A percentile compares a stretch with the other conserved stretches of the same genome.
Conservation (phyloP, 805 yeast species). For the Wickerhamiella kazuoi region DNA sequence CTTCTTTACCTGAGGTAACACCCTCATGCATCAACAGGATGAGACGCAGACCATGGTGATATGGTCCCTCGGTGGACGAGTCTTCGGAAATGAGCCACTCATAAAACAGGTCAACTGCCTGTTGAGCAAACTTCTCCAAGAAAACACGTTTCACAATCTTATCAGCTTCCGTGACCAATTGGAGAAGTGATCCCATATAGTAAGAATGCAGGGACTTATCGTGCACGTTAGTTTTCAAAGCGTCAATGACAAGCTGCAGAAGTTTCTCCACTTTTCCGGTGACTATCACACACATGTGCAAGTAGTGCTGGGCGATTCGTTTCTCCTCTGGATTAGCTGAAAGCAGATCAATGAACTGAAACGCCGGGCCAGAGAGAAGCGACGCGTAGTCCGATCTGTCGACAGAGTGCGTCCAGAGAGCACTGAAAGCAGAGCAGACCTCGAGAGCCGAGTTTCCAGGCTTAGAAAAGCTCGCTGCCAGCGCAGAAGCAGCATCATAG, state of each 20-base stretch:
- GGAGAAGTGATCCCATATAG: not conserved
- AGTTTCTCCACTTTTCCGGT: conserved; percentile 26
- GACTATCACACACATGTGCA: conserved; percentile 7
- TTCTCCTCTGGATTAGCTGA: not conserved
- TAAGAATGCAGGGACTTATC: not conserved
- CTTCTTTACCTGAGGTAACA: not conserved
- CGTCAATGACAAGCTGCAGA: conserved; percentile 36
- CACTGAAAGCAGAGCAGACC: conserved; percentile 38
- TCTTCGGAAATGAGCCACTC: not conserved
- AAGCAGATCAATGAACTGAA: conserved; percentile 45
- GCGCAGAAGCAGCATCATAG: conserved; percentile 50
- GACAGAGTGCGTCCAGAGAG: conserved; percentile 60
- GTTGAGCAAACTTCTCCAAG: not conserved
- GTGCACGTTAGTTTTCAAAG: not conserved
- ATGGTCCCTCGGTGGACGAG: not conserved
- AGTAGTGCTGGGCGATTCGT: conserved; percentile 3
- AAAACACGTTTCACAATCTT: not conserved
- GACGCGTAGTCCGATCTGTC: conserved; percentile 28
- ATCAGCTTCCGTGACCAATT: not conserved
- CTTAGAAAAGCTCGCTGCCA: conserved; percentile 36
- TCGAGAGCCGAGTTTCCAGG: conserved; percentile 19
- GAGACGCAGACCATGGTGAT: not conserved
- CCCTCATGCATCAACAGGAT: not conserved
- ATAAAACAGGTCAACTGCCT: not conserved
- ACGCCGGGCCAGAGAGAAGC: conserved; percentile 44